phyloP scores from a whole-genome alignment of 352 stramenopile genomes.

The Pilasporangium apinafurcum region DNA sequence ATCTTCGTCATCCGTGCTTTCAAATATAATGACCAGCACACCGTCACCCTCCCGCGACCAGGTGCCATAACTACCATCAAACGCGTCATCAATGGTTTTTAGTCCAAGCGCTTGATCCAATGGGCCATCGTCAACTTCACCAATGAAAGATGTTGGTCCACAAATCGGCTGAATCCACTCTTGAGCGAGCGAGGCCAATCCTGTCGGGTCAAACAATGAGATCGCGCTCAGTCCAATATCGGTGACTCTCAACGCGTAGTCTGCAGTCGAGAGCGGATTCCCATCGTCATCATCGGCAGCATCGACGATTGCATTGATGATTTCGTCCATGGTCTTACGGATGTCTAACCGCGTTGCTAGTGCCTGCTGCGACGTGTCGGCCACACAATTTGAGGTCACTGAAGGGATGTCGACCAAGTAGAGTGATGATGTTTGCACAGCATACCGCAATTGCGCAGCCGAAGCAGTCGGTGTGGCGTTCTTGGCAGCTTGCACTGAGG shows the following conservation, averaged over 20 bases:
- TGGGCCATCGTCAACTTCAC: constrained; percentile 39
- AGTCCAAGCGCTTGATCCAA: constrained; percentile 36
- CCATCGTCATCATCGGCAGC: constrained; percentile 29
- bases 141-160: constrained; percentile 33
- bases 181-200: constrained; percentile 27
- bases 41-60: constrained; percentile 26
- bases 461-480: constrained; percentile 12
- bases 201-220: constrained; percentile 34
- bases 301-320: constrained; percentile 40
- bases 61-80: constrained; percentile 23
- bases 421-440: too few relatives aligned
- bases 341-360: constrained; percentile 12
- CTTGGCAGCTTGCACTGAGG: constrained; percentile 29
- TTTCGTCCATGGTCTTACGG: constrained; percentile 29
- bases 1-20: constrained; percentile 20
- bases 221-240: constrained; percentile 35
- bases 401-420: constrained; percentile 5
- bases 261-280: constrained; percentile 15
- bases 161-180: constrained; percentile 54
- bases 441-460: too few relatives aligned
- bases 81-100: constrained; percentile 25
- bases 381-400: constrained; percentile 22
- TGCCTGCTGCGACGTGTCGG: constrained; percentile 19
- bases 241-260: constrained; percentile 34
- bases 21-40: constrained; percentile 21